Evolutionary conservation across 1,284 basidiomycete genomes (phyloP), one percentile per base, ranked within the genome.

Genomic region (Neotropicomus parvogracilis): DNA sequence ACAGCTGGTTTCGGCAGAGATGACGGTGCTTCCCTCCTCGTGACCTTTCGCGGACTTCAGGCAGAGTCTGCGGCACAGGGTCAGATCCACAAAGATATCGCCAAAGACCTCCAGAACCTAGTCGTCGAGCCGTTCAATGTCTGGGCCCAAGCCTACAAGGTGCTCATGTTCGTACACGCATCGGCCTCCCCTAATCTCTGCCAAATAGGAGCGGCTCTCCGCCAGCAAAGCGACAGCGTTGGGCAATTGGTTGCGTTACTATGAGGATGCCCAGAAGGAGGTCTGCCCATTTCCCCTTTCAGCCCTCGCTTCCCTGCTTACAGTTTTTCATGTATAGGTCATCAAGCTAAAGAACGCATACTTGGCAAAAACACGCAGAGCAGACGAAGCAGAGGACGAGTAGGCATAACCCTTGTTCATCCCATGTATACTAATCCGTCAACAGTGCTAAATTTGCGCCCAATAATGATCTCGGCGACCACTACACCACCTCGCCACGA

Each of bases 381-480:
- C 91, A 4, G 91, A 95, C 56, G 91, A 95, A 63, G 84, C 86
- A 24, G 91, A 92, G 62, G 91, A 95, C 65, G 91, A 94, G 91
- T 94, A 68, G 62, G 87, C 72, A 16, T 31, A 28, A 16, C 37
- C 39, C 41, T 49, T 43, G 27, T 42, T 38, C 48, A 19, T 19
- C 44, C 64, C 14, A 14, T 33, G 5, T 27, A 26, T 36, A 19
- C 48, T 55, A 16, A 59, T 17, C 26, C 38, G 35, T 46, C 39
- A 29, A 10, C 50, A 89, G 91, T 64, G 88, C 80, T 40, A 90
- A 89, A 62, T 94, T 94, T 59, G 88, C 90, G 5, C 91, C 91
- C 2, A 81, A 77, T 58, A 74, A 70, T 55, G 74, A 73, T 50
- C 72, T 70, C 28, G 68, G 68, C 10, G 87, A 91, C 66, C 80